Conservation (phyloP, 306 rosid genomes). For the Sesbania bispinosa region DNA sequence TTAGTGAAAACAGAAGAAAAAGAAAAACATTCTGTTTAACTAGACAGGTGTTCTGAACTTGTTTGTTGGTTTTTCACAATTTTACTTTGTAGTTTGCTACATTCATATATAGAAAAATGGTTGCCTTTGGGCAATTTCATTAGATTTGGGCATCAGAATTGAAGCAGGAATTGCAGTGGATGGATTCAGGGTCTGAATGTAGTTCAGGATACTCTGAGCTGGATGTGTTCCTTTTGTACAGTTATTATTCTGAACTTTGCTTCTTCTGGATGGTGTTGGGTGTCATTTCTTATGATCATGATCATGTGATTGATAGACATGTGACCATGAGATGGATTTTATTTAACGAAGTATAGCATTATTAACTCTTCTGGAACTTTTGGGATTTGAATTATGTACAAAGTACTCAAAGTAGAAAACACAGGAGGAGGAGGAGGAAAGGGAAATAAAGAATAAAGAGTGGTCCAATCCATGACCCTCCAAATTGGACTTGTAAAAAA, state of each 20-base stretch:
- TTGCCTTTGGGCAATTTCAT: not conserved
- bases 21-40: too few species aligned
- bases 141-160: not conserved
- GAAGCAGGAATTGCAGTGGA: not conserved
- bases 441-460: not conserved
- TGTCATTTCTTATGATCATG: not conserved
- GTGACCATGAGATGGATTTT: not conserved
- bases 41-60: not conserved
- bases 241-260: not conserved
- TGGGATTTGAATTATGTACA: not conserved
- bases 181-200: not conserved
- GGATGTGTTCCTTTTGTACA: not conserved
- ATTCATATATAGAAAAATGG: not conserved
- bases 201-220: not conserved
- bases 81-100: not conserved
- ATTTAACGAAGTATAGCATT: not conserved
- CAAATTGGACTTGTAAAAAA: not conserved
- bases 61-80: constrained; percentile 10
- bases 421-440: not conserved
- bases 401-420: constrained; percentile 6
- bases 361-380: not conserved
- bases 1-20: too few species aligned
- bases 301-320: not conserved
- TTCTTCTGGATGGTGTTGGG: not conserved
- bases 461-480: constrained; percentile 18